Base-by-base conservation (phyloP, 169 alveolate species). In the Babesia gibsoni region DNA sequence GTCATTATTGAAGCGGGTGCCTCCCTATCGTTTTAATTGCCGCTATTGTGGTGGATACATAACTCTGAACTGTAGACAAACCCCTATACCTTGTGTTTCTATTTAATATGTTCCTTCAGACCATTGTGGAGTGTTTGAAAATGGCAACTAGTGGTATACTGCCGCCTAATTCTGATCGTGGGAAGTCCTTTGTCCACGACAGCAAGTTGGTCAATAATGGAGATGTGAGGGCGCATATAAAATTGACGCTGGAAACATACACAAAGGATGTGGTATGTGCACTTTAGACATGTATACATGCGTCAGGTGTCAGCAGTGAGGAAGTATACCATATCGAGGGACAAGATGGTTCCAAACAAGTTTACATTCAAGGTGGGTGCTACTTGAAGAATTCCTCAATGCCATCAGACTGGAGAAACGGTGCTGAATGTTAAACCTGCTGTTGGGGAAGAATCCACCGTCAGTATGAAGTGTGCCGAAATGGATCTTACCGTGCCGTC, bases 141-240 rank as follows among this genome's bases (percentile, higher is more conserved):
- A 89, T 92, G 83, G 96, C 96, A 36, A 91, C 97, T 36, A 89
- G 97, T 22, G 99, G 99, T 6, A 93, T 94, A 27, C 87, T 96
- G 79, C 99, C 99, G 16, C 99, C 99, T 20, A 92, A 93, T 67
- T 93, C 97, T 14, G 91, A 91, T 27, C 92, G 93, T 52, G 99
- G 99, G 16, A 93, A 94, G 65, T 92, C 96, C 32, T 97, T 96
- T 75, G 66, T 97, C 29, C 96, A 94, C 70, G 98, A 95, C 78
- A 98, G 98, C 27, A 91, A 90, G 54, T 75, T 93, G 45, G 82
- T 89, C 10, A 89, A 89, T 7, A 67, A 88, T 5, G 89, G 94
- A 42, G 97, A 94, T 42, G 94, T 91, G 32, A 91, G 89, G 52
- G 97, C 94, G 4, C 96, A 93, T 37, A 91, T 94, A n/a, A 90